Evolutionary conservation across 108 stramenopile species (phyloP).

Genomic region (Schizochytrium sp.): DNA sequence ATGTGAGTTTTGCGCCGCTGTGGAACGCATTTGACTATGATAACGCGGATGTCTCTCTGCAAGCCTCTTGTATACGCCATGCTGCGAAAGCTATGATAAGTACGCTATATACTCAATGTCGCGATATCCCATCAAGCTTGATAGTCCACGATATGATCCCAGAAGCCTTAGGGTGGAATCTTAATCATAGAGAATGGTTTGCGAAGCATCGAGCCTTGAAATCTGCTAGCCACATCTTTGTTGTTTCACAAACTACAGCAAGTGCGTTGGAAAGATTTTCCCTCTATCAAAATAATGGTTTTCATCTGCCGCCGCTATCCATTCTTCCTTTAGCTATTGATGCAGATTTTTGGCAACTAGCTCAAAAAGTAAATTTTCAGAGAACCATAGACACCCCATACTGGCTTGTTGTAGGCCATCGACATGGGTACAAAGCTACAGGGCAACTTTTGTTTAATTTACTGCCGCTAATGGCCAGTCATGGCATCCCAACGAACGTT

Average conservation of each 20-base stretch:
- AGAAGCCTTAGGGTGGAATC: slow-evolving; percentile 46
- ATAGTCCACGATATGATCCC: slow-evolving; percentile 41
- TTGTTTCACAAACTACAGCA: neutral
- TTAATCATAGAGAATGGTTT: neutral
- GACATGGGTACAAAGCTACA: slow-evolving; percentile 67
- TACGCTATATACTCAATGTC: slow-evolving; percentile 31
- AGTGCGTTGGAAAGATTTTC: neutral
- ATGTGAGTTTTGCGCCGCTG: slow-evolving; percentile 31
- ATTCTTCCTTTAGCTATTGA: neutral
- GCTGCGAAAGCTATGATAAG: neutral
- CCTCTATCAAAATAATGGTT: neutral
- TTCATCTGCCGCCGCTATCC: neutral
- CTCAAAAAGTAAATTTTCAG: too few relatives aligned
- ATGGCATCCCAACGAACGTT: neutral
- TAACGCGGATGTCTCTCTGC: neutral
- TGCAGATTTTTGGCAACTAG: neutral
- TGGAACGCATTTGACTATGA: neutral
- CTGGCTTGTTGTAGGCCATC: slow-evolving; percentile 62
- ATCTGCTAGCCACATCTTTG: neutral
- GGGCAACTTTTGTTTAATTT: neutral
- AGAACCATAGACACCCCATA: neutral
- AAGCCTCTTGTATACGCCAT: neutral
- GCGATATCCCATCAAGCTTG: neutral
- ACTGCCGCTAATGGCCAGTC: neutral
- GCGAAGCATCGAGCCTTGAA: neutral